phyloP scores from a whole-genome alignment of 768 basidiomycete species.

The Amanita thiersii region DNA sequence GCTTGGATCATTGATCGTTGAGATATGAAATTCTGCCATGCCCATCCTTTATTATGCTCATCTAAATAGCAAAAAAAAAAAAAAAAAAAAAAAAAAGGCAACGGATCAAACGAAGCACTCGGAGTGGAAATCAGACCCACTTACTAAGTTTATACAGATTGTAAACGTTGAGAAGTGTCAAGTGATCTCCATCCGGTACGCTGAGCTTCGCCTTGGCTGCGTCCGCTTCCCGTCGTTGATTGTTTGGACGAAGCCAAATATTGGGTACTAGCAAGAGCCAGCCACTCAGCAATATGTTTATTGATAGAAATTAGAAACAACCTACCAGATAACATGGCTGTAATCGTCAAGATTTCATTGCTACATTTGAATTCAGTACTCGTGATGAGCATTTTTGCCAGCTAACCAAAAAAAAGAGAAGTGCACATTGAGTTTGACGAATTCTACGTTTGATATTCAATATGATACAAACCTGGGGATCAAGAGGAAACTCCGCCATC shows the following conservation, averaged over 20 bases:
- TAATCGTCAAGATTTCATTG: constrained; percentile 91
- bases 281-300: background rate
- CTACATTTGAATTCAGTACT: constrained; percentile 95
- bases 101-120: background rate
- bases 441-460: background rate
- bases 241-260: constrained; percentile 89
- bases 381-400: constrained; percentile 89
- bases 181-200: constrained; percentile 94
- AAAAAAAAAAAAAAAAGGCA: background rate
- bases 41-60: constrained; percentile 76
- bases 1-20: constrained; percentile 50
- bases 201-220: constrained; percentile 82
- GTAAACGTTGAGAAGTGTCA: constrained; percentile 92
- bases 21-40: constrained; percentile 86
- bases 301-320: constrained; percentile 3
- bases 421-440: background rate
- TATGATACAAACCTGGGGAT: constrained; percentile 74
- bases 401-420: constrained; percentile 26
- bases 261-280: constrained; percentile 58
- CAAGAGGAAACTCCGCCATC: constrained; percentile 99
- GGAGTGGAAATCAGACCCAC: constrained; percentile 15
- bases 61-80: constrained; percentile 32
- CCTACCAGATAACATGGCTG: constrained; percentile 91
- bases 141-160: constrained; percentile 83
- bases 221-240: constrained; percentile 85